Evolutionary conservation across 306 rosid species (phyloP), one percentile per base, ranked within the genome.

Genomic region (Fragaria ananassa): DNA sequence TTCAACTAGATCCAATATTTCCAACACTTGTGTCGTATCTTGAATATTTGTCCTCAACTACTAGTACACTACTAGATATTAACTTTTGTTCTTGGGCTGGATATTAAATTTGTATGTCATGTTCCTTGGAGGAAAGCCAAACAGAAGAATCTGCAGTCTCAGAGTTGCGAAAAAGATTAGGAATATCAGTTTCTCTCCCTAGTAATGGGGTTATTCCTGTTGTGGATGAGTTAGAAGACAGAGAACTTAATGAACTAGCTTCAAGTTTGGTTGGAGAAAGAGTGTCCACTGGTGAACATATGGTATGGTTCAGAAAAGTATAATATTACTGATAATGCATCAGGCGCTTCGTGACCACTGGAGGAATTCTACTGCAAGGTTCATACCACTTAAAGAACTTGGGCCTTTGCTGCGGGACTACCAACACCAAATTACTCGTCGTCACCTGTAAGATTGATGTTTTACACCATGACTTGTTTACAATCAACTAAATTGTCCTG

Each of bases 391-490:
- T 64, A 88, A 83, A 84, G 98, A 95, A 87, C 83, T 95, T 54
- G 97, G 97, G 67, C 96, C 98, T 18, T 78, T 95, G 82, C 96
- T 95, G 85, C 93, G 94, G 74, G 97, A 93, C 74, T 93, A 90
- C 81, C 97, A 90, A 61, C 93, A 94, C 51, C 85, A 83, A 73
- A 79, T 93, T 78, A 66, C 85, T 81, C 82, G 78, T 54, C 76
- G 45, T 71, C 81, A 86, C 72, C 65, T 86, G 97, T 90, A 90
- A 89, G 94, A 71, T 56, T 62, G 71, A n/a, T 39, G n/a, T 42
- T 58, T 62, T 68, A 46, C 47, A 60, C 31, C 63, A 53, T 76
- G 17, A 46, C 75, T 83, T 71, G 47, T 77, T 68, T 68, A 44
- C 66, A 44, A 41, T 60, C 34, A 37, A 57, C 7, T 25, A 25